These are phyloP conservation scores for Turritis glabra DNA, from an alignment of 345 rosid genomes.

Conservation along the genomic window DNA sequence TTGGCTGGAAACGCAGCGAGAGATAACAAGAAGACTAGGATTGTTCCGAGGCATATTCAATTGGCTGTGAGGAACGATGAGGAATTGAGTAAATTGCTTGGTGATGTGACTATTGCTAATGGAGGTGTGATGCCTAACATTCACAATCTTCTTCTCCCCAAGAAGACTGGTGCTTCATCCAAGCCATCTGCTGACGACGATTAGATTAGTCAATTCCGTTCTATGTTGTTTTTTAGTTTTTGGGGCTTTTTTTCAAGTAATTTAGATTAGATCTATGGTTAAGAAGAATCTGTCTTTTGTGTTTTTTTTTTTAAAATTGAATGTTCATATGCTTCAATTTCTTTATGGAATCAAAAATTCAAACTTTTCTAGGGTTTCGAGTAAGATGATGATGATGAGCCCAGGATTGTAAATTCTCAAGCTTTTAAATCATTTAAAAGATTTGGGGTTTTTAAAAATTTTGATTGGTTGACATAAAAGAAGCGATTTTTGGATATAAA, in stretches of 20 bases:
- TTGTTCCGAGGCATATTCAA: constrained; percentile 88
- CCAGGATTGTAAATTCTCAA: not conserved
- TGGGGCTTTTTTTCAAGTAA: not conserved
- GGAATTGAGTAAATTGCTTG: constrained; percentile 83
- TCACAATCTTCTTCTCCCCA: constrained; percentile 82
- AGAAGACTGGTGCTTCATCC: constrained; percentile 65
- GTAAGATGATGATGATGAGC: not conserved
- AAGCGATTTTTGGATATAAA: not conserved
- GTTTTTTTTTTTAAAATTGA: not conserved
- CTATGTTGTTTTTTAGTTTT: not conserved
- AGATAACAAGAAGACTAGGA: constrained; percentile 87
- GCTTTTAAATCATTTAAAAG: not conserved
- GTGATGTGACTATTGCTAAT: constrained; percentile 85
- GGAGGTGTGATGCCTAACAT: constrained; percentile 98
- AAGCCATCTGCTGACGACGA: constrained; percentile 62
- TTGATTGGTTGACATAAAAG: not conserved
- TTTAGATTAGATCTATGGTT: constrained; percentile 6
- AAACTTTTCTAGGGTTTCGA: not conserved
- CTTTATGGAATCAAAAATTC: not conserved
- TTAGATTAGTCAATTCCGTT: not conserved
- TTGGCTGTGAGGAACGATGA: constrained; percentile 87
- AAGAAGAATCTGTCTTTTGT: not conserved
- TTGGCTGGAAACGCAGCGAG: constrained; percentile 89
- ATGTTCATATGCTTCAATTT: constrained; percentile 18
- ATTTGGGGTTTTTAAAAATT: not conserved